Conservation (phyloP, 73 alveolate species). For the Paraurostyla sp. region DNA sequence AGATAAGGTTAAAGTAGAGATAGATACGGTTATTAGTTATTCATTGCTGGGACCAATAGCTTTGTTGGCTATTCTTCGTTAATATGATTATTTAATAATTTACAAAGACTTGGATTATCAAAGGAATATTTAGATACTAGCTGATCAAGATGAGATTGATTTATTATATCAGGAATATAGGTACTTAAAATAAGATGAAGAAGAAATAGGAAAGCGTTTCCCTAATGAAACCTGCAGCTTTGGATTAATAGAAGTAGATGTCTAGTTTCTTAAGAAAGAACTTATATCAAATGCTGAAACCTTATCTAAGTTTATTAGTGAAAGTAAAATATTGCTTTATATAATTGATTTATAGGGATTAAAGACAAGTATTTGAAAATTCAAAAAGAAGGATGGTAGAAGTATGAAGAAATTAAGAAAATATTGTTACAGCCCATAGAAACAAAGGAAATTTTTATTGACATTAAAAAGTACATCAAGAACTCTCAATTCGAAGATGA, state of each 20-base stretch:
- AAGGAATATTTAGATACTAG: background rate
- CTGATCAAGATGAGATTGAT: slow-evolving; percentile 43
- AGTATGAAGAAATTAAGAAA: background rate
- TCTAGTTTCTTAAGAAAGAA: slow-evolving; percentile 8
- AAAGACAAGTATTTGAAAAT: slow-evolving; percentile 28
- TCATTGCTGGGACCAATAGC: slow-evolving; percentile 50
- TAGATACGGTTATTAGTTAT: slow-evolving; percentile 3
- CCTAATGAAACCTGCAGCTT: slow-evolving; percentile 28
- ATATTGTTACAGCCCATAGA: background rate
- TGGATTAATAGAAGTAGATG: slow-evolving; percentile 39
- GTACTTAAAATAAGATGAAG: slow-evolving; percentile 13
- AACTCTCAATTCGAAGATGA: slow-evolving; percentile 30
- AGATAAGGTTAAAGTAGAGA: slow-evolving; percentile 3
- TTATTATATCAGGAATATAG: slow-evolving; percentile 36
- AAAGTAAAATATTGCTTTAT: background rate
- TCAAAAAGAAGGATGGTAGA: background rate
- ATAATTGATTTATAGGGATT: background rate
- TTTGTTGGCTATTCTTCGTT: slow-evolving; percentile 40
- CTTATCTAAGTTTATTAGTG: background rate
- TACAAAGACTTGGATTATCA: slow-evolving; percentile 20
- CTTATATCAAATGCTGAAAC: background rate
- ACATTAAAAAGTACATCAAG: slow-evolving; percentile 39
- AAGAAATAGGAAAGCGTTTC: background rate
- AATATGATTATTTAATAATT: slow-evolving; percentile 38
- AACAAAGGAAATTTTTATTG: slow-evolving; percentile 41